Conservation (phyloP, 352 stramenopile genomes). For the Blastocystis hominis region DNA sequence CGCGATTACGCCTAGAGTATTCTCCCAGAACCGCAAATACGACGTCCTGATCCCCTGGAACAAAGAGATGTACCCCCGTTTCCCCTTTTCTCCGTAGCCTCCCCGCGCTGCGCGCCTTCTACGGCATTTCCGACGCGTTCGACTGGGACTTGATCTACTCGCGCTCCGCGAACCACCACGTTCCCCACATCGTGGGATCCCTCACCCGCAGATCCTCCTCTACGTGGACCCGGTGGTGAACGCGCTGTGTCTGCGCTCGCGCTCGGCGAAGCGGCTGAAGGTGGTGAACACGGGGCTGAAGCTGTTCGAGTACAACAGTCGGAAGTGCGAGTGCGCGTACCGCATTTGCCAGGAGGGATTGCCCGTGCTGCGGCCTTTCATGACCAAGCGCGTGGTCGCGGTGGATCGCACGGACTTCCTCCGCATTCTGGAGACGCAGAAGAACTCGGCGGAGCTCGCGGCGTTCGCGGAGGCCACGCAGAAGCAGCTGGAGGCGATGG, state of each 20-base stretch:
- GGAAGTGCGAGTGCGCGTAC: constrained; percentile 70
- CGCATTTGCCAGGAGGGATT: constrained; percentile 78
- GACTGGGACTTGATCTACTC: constrained; percentile 73
- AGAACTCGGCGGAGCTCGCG: background rate
- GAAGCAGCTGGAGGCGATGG: background rate
- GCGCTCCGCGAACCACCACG: constrained; percentile 74
- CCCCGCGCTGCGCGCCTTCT: constrained; percentile 66
- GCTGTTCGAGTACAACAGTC: constrained; percentile 78
- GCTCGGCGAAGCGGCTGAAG: constrained; percentile 61
- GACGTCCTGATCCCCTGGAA: constrained; percentile 35
- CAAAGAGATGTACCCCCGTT: background rate
- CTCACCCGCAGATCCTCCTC: constrained; percentile 73
- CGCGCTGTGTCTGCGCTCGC: background rate
- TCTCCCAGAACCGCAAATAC: constrained; percentile 6
- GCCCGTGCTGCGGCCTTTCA: constrained; percentile 73
- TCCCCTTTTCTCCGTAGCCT: background rate
- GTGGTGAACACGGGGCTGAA: constrained; percentile 80
- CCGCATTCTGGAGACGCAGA: constrained; percentile 34
- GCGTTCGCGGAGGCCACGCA: constrained; percentile 20
- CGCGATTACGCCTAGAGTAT: constrained; percentile 56
- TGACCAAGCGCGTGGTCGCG: constrained; percentile 70
- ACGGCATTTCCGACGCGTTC: constrained; percentile 69
- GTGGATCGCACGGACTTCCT: constrained; percentile 12
- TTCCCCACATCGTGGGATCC: constrained; percentile 71
- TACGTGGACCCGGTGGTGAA: constrained; percentile 17